Conservation (phyloP, 208 protist species). For the Acanthamoeba royreba region DNA sequence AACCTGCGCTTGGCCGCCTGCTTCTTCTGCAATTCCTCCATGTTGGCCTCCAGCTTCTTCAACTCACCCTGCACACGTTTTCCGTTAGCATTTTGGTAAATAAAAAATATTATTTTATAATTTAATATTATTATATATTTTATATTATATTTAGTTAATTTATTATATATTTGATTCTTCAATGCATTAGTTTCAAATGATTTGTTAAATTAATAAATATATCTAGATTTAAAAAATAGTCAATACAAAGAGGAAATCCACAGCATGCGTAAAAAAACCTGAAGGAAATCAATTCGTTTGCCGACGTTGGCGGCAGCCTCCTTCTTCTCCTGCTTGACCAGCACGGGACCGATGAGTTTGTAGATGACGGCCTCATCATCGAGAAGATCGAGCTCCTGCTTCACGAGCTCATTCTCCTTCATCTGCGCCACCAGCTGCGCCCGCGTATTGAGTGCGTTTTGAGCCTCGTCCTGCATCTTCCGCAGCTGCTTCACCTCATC, state of each 20-base stretch:
- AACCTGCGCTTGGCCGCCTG: conserved; percentile 67
- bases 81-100: background rate
- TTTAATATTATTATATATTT: no score
- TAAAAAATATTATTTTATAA: no score
- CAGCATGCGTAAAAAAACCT: conserved; percentile 33
- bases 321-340: conserved; percentile 89
- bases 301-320: conserved; percentile 89
- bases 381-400: conserved; percentile 88
- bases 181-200: no score
- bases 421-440: conserved; percentile 90
- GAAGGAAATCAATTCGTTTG: conserved; percentile 92
- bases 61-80: conserved; percentile 71
- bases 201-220: no score
- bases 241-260: background rate
- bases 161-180: no score
- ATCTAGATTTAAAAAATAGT: background rate
- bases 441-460: conserved; percentile 83
- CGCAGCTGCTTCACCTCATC: conserved; percentile 78
- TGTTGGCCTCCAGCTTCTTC: conserved; percentile 83
- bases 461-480: conserved; percentile 85
- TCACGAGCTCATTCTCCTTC: conserved; percentile 92
- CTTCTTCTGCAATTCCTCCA: conserved; percentile 84
- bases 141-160: no score
- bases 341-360: conserved; percentile 92
- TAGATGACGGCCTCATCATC: conserved; percentile 84